Evolutionary conservation across 2,329 filamentous ascomycete species (phyloP).

Genomic region (Beauveria scarabaeidicola): DNA sequence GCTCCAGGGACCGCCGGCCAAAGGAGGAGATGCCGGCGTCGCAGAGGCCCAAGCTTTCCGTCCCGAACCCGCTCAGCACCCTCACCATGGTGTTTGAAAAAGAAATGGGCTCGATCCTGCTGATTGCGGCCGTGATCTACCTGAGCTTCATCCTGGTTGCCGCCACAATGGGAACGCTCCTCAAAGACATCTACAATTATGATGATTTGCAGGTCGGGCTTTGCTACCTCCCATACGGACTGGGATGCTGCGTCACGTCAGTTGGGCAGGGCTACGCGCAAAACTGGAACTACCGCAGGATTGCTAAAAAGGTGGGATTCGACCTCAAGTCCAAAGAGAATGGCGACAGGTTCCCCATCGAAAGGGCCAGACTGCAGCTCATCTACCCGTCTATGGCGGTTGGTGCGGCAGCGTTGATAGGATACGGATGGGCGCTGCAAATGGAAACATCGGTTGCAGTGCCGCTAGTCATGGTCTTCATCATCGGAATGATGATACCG

Average conservation of each 20-base stretch:
- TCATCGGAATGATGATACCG: constrained; percentile 49
- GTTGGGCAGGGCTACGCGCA: constrained; percentile 48
- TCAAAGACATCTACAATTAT: constrained; percentile 43
- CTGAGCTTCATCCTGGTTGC: constrained; percentile 47
- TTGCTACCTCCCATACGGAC: constrained; percentile 46
- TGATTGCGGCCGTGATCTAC: constrained; percentile 47
- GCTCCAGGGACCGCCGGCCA: constrained; percentile 29
- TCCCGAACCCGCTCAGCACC: constrained; percentile 50
- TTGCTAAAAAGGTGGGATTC: constrained; percentile 53
- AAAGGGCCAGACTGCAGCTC: constrained; percentile 45
- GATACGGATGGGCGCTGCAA: constrained; percentile 51
- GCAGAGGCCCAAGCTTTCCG: constrained; percentile 34
- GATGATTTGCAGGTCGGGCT: constrained; percentile 43
- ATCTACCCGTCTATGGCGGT: constrained; percentile 46
- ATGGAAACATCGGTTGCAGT: constrained; percentile 42
- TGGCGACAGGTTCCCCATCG: constrained; percentile 44
- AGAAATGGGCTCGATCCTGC: constrained; percentile 45
- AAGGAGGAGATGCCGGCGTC: constrained; percentile 24
- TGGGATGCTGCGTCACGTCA: constrained; percentile 40
- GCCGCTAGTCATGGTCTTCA: constrained; percentile 47
- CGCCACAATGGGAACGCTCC: constrained; percentile 43
- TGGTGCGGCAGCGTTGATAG: constrained; percentile 43
- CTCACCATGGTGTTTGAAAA: constrained; percentile 47
- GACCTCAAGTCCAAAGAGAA: constrained; percentile 49
- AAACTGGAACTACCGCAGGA: constrained; percentile 63